Percentiles rank a stretch among this genome's conserved stretches.
phyloP scores from a whole-genome alignment of 2,329 filamentous ascomycete species.

The Claviceps citrina region DNA sequence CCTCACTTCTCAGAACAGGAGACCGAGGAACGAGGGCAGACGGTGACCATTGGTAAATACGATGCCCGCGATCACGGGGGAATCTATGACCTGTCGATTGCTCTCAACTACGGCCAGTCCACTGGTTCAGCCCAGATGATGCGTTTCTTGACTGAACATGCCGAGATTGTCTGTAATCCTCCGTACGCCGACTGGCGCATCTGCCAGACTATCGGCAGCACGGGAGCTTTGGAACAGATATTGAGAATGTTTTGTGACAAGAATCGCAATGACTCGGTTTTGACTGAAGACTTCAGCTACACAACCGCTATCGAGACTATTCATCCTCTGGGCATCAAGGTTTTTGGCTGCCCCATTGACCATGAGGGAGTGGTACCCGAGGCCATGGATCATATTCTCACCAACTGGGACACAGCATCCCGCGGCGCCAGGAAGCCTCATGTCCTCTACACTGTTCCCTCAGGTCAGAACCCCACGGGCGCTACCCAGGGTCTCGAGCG shows the following conservation, averaged over 20 bases:
- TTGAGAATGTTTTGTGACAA: slow-evolving; percentile 64
- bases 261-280: slow-evolving; percentile 56
- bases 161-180: slow-evolving; percentile 74
- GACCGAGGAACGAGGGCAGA: slow-evolving; percentile 42
- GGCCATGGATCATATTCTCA: slow-evolving; percentile 35
- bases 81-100: slow-evolving; percentile 62
- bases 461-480: slow-evolving; percentile 83
- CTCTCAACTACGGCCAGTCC: slow-evolving; percentile 86
- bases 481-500: slow-evolving; percentile 59
- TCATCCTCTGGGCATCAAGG: slow-evolving; percentile 34
- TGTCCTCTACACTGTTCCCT: slow-evolving; percentile 47
- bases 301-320: slow-evolving; percentile 51
- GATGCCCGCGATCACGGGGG: slow-evolving; percentile 48
- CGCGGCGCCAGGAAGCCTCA: slow-evolving; percentile 35
- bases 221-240: slow-evolving; percentile 68
- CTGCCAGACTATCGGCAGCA: slow-evolving; percentile 71
- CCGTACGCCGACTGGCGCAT: slow-evolving; percentile 86
- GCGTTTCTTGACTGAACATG: slow-evolving; percentile 87
- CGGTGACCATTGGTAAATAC: slow-evolving; percentile 63
- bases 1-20: slow-evolving; percentile 58
- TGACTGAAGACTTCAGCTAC: slow-evolving; percentile 89
- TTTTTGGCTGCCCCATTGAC: slow-evolving; percentile 37
- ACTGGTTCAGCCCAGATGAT: slow-evolving; percentile 74
- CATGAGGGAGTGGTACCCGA: slow-evolving; percentile 37
- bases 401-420: slow-evolving; percentile 30